Evolutionary conservation across 164 flowering plant genomes (phyloP), one percentile per base, ranked within the genome.

Genomic region (Vitis vinifera): DNA sequence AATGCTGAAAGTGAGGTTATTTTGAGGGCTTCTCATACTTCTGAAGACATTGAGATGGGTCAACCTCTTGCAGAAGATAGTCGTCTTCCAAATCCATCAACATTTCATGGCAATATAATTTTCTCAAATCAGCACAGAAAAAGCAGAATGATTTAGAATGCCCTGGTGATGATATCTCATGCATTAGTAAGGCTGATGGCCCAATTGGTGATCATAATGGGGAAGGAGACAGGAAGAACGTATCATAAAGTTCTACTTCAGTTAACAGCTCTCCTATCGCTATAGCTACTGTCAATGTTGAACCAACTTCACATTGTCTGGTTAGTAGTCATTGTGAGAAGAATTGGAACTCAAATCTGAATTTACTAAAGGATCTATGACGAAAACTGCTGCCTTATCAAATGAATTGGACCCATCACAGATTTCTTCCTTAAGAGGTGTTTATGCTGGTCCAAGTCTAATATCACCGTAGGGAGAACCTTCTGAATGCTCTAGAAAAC

Each of bases 401-500:
- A 64, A 71, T 30, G 48, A 55, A 48, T 27, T 56, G 29, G 53
- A 71, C 8, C 44, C 51, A 14, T 56, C 63, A 17, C 68, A 44
- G 29, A 48, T 63, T 55, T 56, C 68, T 47, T 71, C 73, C 49
- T 63, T 63, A 9, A 57, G 55, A 23, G 63, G 64, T 48, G 12
- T 27, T 49, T 63, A 48, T 62, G 55, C 29, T 27, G 47, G 58
- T 6, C 23, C 23, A 19, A 19, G 23, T 19, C 13, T 48, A 47
- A 27, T 27, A 37, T 44, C 63, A 44, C 27, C 19, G 14, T 63
- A 31, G 68, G 73, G 29, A 53, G 76, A 74, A 27, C 64, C 53
- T 37, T 59, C 76, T 68, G 78, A 73, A 44, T 55, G 13, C 29
- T 62, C 60, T 62, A 31, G 44, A 52, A 55, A 67, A 49, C 68